A percentile compares a stretch with the other conserved stretches of the same genome.
Evolutionary conservation across 129 eudicot species (phyloP).

Genomic region (Flaveria trinervia): DNA sequence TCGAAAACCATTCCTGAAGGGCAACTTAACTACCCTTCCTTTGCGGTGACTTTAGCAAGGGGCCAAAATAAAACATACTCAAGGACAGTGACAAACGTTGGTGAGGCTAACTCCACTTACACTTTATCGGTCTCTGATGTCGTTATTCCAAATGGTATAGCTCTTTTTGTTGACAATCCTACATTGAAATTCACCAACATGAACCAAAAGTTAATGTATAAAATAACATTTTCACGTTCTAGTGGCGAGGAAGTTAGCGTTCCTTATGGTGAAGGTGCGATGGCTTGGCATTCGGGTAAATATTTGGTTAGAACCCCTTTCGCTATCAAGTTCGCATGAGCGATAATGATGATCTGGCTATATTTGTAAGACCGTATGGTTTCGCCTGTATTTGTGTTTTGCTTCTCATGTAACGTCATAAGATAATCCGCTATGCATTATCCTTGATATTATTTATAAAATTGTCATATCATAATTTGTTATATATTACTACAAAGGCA

Average conservation of each 20-base stretch:
- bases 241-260: neutral
- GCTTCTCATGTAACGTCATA: neutral
- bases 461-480: neutral
- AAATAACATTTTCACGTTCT: conserved; percentile 29
- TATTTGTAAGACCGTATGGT: neutral
- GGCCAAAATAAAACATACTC: conserved; percentile 32
- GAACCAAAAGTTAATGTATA: conserved; percentile 41
- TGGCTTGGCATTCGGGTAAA: conserved; percentile 39
- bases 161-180: conserved; percentile 10
- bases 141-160: conserved; percentile 31
- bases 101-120: conserved; percentile 46
- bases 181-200: conserved; percentile 23
- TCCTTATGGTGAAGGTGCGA: conserved; percentile 34
- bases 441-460: no score
- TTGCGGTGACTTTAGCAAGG: conserved; percentile 21
- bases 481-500: no score
- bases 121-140: neutral
- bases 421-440: neutral
- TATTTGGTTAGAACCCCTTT: conserved; percentile 46
- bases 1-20: conserved; percentile 39
- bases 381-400: neutral
- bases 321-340: conserved; percentile 28
- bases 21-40: conserved; percentile 57
- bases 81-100: conserved; percentile 61
- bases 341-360: neutral